Conservation (phyloP, 2,329 filamentous ascomycete genomes). For the Colletotrichum gloeosporioides region DNA sequence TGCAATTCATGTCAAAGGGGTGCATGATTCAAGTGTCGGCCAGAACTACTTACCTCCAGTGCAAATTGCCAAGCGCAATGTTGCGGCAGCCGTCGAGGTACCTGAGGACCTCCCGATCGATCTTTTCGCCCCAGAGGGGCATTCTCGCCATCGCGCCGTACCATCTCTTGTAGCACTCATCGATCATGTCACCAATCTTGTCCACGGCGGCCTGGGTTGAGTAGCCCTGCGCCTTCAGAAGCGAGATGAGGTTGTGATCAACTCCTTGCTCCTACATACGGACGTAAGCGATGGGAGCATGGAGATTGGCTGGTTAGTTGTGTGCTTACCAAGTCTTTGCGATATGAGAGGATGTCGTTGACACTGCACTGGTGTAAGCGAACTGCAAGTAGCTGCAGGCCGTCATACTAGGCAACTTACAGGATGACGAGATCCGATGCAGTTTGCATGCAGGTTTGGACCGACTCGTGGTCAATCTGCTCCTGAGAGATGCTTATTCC, state of each 20-base stretch:
- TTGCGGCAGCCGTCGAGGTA: neutral
- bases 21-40: neutral
- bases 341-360: neutral
- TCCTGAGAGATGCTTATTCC: neutral
- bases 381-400: neutral
- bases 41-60: neutral
- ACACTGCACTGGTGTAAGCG: neutral
- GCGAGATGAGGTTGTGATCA: neutral
- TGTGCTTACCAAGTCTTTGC: neutral
- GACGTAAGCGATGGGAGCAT: neutral
- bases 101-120: neutral
- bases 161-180: neutral
- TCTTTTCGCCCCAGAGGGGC: neutral
- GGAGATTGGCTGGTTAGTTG: neutral
- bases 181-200: neutral
- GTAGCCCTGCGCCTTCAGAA: neutral
- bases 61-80: neutral
- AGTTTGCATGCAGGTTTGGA: neutral
- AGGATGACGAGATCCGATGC: neutral
- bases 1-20: neutral
- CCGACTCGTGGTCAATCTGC: neutral
- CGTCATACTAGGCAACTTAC: neutral
- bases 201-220: neutral
- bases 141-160: neutral
- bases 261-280: neutral